Base-by-base conservation (phyloP, 2,329 filamentous ascomycete species). In the Aspergillus sp. region DNA sequence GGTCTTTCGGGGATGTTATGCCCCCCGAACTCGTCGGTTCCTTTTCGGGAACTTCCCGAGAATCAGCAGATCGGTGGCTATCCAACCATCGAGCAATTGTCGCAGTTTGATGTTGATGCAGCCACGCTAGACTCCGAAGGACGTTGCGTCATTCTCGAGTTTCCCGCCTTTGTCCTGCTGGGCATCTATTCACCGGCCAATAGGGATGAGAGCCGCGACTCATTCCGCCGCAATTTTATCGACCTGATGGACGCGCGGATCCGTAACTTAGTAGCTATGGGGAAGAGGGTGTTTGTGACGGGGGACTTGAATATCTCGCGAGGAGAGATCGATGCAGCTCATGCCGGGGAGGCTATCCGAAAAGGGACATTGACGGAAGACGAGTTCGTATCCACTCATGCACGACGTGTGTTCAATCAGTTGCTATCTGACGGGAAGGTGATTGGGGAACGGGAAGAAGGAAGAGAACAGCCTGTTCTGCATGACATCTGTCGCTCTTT, bases 121-220 rank as follows among this genome's bases (percentile, higher is more conserved):
- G 81, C 83, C 2, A 83, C 83, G 0, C 85, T 98, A 7, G 95
- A 99, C 73, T 91, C 91, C 0, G 95, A 99, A 80, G 95, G 95
- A 0, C 89, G 95, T 51, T 97, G 92, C 68, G 87, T 98, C 7
- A 83, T 97, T 47, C 82, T 99, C 3, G 95, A 98, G 72, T 98
- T 99, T 67, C 91, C 92, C 0, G 93, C 92, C 3, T 98, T 99
- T 73, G 92, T 99, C 4, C 84, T 99, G 15, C 85, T 99, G 54
- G 95, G 94, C 4, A 89, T 96, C 2, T 98, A 99, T 77, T 91
- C 91, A 68, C 95, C 95, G 10, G 95, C 94, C 21, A 92, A 90
- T 69, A 88, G 92, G 60, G 93, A 97, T 69, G 91, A 95, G 63
- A 86, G 87, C 3, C 86, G 95, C 25, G 89, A 93, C 67, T 87